Conservation (phyloP, 345 rosid species). For the Tarenaya hassleriana region DNA sequence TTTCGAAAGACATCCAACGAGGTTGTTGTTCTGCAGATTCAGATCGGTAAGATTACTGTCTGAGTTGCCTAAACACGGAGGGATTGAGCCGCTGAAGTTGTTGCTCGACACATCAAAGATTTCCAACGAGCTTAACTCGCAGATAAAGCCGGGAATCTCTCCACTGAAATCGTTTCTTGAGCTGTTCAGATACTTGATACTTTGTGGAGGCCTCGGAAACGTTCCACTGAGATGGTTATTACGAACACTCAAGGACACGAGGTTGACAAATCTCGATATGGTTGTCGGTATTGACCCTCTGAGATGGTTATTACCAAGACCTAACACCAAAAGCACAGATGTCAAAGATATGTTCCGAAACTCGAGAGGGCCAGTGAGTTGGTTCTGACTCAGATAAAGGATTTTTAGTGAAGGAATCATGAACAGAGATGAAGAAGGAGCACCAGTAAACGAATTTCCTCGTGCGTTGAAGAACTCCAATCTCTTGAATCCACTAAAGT, state of each 20-base stretch:
- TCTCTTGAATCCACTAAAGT: conserved; percentile 15
- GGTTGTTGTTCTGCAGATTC: conserved; percentile 13
- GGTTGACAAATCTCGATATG: conserved; percentile 6
- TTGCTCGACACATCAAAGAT: conserved; percentile 41
- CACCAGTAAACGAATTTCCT: neutral
- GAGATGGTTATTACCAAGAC: neutral
- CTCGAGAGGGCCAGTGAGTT: conserved; percentile 11
- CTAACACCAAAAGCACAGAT: neutral
- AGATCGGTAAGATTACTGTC: neutral
- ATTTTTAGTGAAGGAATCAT: neutral
- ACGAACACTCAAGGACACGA: neutral
- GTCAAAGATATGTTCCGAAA: neutral
- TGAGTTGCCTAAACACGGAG: conserved; percentile 17
- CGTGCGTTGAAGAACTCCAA: neutral
- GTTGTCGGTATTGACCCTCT: conserved; percentile 4
- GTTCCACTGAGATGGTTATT: conserved; percentile 3
- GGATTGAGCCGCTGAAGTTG: conserved; percentile 28
- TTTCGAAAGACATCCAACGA: conserved; percentile 16
- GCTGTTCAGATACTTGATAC: neutral
- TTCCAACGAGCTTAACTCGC: conserved; percentile 17
- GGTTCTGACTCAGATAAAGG: neutral
- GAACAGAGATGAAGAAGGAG: conserved; percentile 6
- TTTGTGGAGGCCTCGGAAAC: neutral
- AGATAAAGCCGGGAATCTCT: conserved; percentile 29
- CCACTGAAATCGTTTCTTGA: conserved; percentile 32